Base-by-base conservation (phyloP, 2,329 filamentous ascomycete genomes). In the Colletotrichum lupini region DNA sequence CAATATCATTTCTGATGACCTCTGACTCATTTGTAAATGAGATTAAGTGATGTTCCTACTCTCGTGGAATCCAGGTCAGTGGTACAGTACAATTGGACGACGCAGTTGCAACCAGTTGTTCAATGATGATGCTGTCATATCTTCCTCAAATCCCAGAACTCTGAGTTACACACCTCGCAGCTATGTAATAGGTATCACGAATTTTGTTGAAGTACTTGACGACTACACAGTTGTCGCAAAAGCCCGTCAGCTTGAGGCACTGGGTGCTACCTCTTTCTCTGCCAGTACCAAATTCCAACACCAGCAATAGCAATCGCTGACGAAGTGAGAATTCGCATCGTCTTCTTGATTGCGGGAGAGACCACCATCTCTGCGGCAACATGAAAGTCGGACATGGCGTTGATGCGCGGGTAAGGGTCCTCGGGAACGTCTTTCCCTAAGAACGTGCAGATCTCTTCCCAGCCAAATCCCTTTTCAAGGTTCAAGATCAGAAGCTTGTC, bases 361-460 rank as follows among this genome's bases (percentile, higher is more conserved):
- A 73, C 53, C 11, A 73, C 70, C 55, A 65, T 73, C 46, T 73
- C 70, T 1, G 70, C 70, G 9, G 70, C 70, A 8, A 73, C 55
- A n/a, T 73, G 70, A 55, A 73, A 73, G 55, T 73, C 70, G 1
- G 66, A 67, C 66, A 73, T 73, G 35, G 70, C 70, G 16, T 73
- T 73, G 32, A 73, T 69, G 26, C 76, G 76, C 46, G 78, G 80
- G 68, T 82, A 82, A 0, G 74, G 76, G 42, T 74, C 69, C 3
- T 78, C 71, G 1, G 81, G 82, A 37, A 82, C 79, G 0, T 78
- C 73, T 9, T 78, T 65, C 5, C 74, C 79, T 1, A 83, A 70
- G 61, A 81, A 81, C 1, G 78, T 77, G 52, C 82, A 83, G 2
- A 83, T 79, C 52, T 83, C 72, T 65, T 82, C 80, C 81, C 81